A percentile compares a stretch with the other conserved stretches of the same genome.
These are phyloP conservation scores for Ophiostoma triangulosporum DNA, from an alignment of 2,329 filamentous ascomycete genomes.

Conservation along the genomic window DNA sequence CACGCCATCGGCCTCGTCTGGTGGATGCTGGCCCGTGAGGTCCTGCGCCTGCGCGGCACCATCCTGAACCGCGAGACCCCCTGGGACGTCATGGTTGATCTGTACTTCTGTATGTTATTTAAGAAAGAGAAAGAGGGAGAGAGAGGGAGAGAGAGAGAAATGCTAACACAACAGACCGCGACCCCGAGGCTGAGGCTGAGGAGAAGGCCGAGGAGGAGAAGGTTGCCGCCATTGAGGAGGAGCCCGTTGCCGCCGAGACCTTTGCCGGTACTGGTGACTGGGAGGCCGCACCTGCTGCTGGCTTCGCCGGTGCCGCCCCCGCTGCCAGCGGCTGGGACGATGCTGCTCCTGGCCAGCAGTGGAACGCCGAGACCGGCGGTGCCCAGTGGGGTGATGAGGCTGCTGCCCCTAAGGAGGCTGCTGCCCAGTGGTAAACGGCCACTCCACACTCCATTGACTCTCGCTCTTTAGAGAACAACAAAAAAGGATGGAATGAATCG, in stretches of 20 bases:
- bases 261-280: slow-evolving; percentile 61
- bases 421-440: slow-evolving; percentile 34
- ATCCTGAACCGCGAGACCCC: slow-evolving; percentile 90
- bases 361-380: slow-evolving; percentile 48
- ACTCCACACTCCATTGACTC: not conserved
- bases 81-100: slow-evolving; percentile 99
- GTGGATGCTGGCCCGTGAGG: slow-evolving; percentile 99
- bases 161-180: slow-evolving; percentile 52
- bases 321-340: slow-evolving; percentile 37
- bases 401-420: slow-evolving; percentile 29
- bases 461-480: slow-evolving; percentile 4
- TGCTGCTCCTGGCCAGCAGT: slow-evolving; percentile 55
- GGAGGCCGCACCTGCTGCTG: slow-evolving; percentile 65
- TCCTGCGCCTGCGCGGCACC: slow-evolving; percentile 95
- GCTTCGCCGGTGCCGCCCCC: slow-evolving; percentile 48
- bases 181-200: slow-evolving; percentile 98
- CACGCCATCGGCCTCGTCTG: slow-evolving; percentile 97
- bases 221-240: slow-evolving; percentile 72
- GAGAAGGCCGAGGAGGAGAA: slow-evolving; percentile 95
- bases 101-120: slow-evolving; percentile 84
- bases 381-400: slow-evolving; percentile 39
- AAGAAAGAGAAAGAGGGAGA: not conserved
- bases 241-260: slow-evolving; percentile 64
- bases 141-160: not conserved
- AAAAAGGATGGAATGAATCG: slow-evolving; percentile 3